Evolutionary conservation across 2,329 filamentous ascomycete genomes (phyloP).

Genomic region (Xylariaceae sp.): DNA sequence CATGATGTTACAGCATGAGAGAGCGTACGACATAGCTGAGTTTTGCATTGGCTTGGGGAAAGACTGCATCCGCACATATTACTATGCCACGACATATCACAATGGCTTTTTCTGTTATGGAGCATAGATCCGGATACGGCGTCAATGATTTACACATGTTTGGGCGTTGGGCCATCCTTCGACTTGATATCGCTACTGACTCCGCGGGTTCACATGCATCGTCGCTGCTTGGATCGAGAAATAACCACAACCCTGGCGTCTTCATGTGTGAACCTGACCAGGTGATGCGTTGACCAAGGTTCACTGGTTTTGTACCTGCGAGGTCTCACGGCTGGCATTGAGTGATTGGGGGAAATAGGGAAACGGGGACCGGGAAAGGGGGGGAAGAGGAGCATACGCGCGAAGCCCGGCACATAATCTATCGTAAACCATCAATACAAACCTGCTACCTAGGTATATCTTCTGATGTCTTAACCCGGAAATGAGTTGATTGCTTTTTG

Average conservation of each 20-base stretch:
- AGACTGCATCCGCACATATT: constrained; percentile 18
- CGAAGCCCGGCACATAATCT: background rate
- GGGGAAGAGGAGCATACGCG: background rate
- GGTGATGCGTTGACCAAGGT: background rate
- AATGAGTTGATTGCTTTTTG: constrained; percentile 3
- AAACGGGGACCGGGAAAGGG: background rate
- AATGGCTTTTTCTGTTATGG: constrained; percentile 22
- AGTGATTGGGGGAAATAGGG: background rate
- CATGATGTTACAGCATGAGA: constrained; percentile 8
- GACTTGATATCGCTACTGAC: constrained; percentile 19
- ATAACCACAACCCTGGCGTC: background rate
- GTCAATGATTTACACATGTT: constrained; percentile 16
- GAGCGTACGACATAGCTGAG: constrained; percentile 10
- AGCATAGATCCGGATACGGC: constrained; percentile 28
- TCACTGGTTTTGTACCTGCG: constrained; percentile 13
- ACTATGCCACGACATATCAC: constrained; percentile 24
- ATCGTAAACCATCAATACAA: no score
- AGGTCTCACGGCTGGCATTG: background rate
- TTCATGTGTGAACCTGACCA: constrained; percentile 2
- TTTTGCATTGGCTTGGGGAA: constrained; percentile 19
- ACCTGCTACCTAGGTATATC: background rate
- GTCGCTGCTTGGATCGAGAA: constrained; percentile 11
- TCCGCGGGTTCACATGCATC: constrained; percentile 1
- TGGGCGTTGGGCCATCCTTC: constrained; percentile 10
- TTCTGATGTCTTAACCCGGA: background rate